A percentile compares a stretch with the other conserved stretches of the same genome.
These are phyloP conservation scores for Jatropha multifida DNA, from an alignment of 441 rosid species.

Conservation along the genomic window DNA sequence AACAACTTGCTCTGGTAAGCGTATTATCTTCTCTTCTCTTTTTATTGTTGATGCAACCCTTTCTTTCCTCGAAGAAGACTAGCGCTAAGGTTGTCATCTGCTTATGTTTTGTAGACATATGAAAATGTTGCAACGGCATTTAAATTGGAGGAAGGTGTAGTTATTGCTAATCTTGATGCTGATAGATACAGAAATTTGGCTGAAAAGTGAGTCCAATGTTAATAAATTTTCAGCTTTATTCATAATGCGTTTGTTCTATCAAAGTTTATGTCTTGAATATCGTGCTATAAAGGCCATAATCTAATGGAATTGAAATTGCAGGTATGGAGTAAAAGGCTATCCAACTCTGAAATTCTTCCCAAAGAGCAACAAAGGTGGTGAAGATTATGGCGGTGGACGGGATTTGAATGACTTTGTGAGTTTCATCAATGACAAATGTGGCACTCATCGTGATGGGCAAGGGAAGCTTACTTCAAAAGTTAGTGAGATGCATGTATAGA, in stretches of 20 bases:
- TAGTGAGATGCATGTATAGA: constrained; percentile 23
- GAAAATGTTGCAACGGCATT: constrained; percentile 90
- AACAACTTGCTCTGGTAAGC: constrained; percentile 94
- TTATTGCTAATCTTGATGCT: constrained; percentile 87
- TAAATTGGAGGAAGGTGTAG: constrained; percentile 69
- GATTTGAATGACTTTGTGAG: constrained; percentile 79
- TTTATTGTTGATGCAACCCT: neutral
- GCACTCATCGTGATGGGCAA: constrained; percentile 77
- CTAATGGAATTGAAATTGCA: constrained; percentile 25
- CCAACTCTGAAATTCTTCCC: constrained; percentile 96
- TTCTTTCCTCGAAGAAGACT: neutral
- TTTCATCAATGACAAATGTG: constrained; percentile 79
- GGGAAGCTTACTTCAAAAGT: constrained; percentile 83
- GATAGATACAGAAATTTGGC: constrained; percentile 73
- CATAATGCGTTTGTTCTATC: neutral
- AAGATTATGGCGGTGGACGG: constrained; percentile 88
- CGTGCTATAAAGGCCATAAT: constrained; percentile 1
- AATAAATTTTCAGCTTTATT: neutral
- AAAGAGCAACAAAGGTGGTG: constrained; percentile 84
- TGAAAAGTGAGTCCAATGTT: constrained; percentile 57
- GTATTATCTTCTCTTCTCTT: neutral
- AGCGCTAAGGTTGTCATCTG: neutral
- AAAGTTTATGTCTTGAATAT: neutral
- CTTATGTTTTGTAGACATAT: constrained; percentile 44
- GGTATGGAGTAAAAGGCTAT: constrained; percentile 88